Evolutionary conservation across 1,284 basidiomycete species (phyloP).

Genomic region (Takashimella tepidaria): DNA sequence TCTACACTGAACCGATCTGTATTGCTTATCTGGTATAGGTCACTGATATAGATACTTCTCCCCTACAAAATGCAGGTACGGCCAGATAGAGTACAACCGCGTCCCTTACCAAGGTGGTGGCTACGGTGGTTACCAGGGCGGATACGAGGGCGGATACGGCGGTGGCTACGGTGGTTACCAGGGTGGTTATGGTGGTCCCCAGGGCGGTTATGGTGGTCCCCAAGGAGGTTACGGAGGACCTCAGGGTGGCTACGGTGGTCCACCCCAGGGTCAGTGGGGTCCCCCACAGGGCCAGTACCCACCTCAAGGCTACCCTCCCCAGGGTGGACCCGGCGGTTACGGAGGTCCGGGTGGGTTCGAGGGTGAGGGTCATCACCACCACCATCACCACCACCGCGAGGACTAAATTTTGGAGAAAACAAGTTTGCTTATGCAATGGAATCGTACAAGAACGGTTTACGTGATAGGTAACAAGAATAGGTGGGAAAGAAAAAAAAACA

Average conservation of each 20-base stretch:
- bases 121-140: constrained; percentile 2
- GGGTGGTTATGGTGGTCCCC: constrained; percentile 3
- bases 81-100: constrained; percentile 2
- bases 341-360: background rate
- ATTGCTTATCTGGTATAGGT: too few relatives aligned
- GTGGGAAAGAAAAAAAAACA: too few relatives aligned
- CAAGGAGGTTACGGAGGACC: constrained; percentile 3
- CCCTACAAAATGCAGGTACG: constrained; percentile 2
- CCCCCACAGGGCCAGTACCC: background rate
- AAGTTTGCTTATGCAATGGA: too few relatives aligned
- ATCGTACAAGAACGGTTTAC: too few relatives aligned
- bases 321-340: background rate
- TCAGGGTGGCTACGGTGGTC: constrained; percentile 1
- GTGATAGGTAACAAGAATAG: too few relatives aligned
- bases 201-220: constrained; percentile 6
- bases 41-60: background rate
- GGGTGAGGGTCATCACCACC: background rate
- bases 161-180: constrained; percentile 4
- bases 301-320: background rate
- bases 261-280: background rate
- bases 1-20: too few relatives aligned
- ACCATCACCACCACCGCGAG: background rate
- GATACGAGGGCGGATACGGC: constrained; percentile 5
- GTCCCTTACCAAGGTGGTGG: constrained; percentile 1
- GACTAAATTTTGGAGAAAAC: too few relatives aligned